Evolutionary conservation across 108 stramenopile genomes (phyloP), one percentile per base, ranked within the genome.

Genomic region (Chaetoceros tenuissimus): DNA sequence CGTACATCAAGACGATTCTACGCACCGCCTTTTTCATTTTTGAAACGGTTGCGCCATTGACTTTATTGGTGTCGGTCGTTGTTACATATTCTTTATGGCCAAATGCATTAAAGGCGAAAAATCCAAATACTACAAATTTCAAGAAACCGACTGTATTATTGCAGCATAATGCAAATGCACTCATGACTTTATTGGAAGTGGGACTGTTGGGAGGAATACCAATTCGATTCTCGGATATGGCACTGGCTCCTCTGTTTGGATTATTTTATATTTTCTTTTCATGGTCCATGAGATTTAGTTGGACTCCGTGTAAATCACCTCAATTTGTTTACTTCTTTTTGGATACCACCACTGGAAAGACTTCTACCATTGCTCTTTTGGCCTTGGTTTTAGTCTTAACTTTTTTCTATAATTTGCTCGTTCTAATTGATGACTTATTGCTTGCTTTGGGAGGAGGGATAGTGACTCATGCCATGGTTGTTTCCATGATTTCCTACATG

Each of bases 11-110:
- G 24, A 77, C 72, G 75, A 50, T 81, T 27, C 57, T 87, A 2
- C 75, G 86, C 21, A 47, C 60, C 2, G 75, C 80, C 2, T 31
- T 80, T 22, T 48, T 87, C n/a, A 53, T 78, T 10, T 84, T 75
- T 54, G 86, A 84, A 53, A 64, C 79, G 2, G 64, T 72, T 0
- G 82, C 75, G 8, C 86, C 86, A n/a, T 75, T 57, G 40, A 80
- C 80, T 3, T 48, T 87, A 0, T 45, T 87, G 1, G 79, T 79
- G 1, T 79, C 82, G 3, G 46, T 71, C 23, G 63, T 78, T 7
- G 78, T 87, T 0, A 71, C 73, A 2, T 82, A 84, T 43, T 75
- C 73, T 0, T 67, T 87, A 23, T 87, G 86, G 86, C 82, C 82
- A 16, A 59, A 66, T 17, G 73, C 73, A 0, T 52, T 74, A 21